phyloP scores from a whole-genome alignment of 2,329 filamentous ascomycete species.

The Pseudovirgaria hyperparasitica region DNA sequence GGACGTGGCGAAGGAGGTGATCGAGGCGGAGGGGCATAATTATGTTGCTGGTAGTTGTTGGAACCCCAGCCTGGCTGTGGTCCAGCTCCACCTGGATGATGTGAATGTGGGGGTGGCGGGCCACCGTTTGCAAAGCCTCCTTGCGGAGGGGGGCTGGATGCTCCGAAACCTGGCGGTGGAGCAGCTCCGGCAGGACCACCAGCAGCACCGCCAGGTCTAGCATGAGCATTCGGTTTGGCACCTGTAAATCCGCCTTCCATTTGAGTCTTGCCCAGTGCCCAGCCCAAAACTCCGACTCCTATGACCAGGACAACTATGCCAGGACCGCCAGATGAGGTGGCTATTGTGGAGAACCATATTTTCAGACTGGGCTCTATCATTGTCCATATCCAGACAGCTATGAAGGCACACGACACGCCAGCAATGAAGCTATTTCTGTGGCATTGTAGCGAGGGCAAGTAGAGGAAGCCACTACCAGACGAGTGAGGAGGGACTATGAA shows the following conservation, averaged over 20 bases:
- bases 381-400: slow-evolving; percentile 60
- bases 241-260: slow-evolving; percentile 29
- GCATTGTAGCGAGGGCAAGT: slow-evolving; percentile 78
- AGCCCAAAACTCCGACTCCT: slow-evolving; percentile 63
- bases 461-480: slow-evolving; percentile 77
- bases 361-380: slow-evolving; percentile 61
- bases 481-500: slow-evolving; percentile 93
- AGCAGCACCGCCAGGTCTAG: slow-evolving; percentile 14
- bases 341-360: slow-evolving; percentile 59
- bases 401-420: slow-evolving; percentile 65
- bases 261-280: slow-evolving; percentile 59
- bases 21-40: slow-evolving; percentile 5
- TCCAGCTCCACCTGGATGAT: slow-evolving; percentile 9
- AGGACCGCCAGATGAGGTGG: slow-evolving; percentile 49
- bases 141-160: slow-evolving; percentile 17
- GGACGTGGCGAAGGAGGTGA: slow-evolving; percentile 16
- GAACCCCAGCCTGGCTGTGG: slow-evolving; percentile 4
- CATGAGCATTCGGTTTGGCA: slow-evolving; percentile 14
- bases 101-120: slow-evolving; percentile 17
- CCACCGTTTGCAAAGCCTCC: slow-evolving; percentile 18
- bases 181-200: slow-evolving; percentile 16
- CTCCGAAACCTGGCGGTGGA: slow-evolving; percentile 16
- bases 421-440: slow-evolving; percentile 86
- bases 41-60: too few relatives aligned
- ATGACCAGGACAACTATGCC: slow-evolving; percentile 61